phyloP scores from a whole-genome alignment of 495 filamentous ascomycete species.

The Tuber calosporum region DNA sequence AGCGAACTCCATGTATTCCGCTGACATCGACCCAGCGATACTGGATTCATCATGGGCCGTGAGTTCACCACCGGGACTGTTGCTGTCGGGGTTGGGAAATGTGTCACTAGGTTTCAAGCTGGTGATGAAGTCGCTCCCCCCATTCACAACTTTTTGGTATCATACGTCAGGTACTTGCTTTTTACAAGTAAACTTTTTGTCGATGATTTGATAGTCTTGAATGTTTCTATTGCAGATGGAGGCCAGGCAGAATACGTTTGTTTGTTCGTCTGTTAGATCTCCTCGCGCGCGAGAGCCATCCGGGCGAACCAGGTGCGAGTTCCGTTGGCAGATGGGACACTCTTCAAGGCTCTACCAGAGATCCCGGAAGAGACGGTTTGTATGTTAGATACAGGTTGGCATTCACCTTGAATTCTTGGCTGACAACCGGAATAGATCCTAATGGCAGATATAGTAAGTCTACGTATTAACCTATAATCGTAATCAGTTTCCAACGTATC shows the following conservation, averaged over 20 bases:
- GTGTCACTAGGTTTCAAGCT: conserved; percentile 60
- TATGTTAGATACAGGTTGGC: conserved; percentile 1
- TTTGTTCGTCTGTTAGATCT: conserved; percentile 19
- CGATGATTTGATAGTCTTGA: conserved; percentile 51
- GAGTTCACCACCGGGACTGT: conserved; percentile 80
- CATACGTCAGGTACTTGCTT: conserved; percentile 37
- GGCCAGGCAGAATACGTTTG: conserved; percentile 76
- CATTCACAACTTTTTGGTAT: conserved; percentile 89
- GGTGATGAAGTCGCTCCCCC: conserved; percentile 75
- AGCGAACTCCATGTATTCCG: conserved; percentile 90
- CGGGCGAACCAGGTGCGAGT: conserved; percentile 55
- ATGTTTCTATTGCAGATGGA: conserved; percentile 95
- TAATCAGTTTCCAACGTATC: conserved; percentile 34
- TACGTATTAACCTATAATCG: not conserved
- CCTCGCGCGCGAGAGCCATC: not conserved
- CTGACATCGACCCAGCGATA: conserved; percentile 61
- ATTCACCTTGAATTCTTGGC: not conserved
- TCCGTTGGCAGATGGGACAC: conserved; percentile 76
- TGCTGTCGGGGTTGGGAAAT: conserved; percentile 59
- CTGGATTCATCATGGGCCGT: conserved; percentile 68
- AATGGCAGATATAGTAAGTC: conserved; percentile 65
- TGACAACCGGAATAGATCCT: conserved; percentile 48
- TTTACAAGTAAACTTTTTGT: not conserved
- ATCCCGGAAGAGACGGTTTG: conserved; percentile 72
- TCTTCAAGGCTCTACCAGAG: conserved; percentile 64